Base-by-base conservation (phyloP, 2,329 filamentous ascomycete genomes). In the Verticillium alfalfae region DNA sequence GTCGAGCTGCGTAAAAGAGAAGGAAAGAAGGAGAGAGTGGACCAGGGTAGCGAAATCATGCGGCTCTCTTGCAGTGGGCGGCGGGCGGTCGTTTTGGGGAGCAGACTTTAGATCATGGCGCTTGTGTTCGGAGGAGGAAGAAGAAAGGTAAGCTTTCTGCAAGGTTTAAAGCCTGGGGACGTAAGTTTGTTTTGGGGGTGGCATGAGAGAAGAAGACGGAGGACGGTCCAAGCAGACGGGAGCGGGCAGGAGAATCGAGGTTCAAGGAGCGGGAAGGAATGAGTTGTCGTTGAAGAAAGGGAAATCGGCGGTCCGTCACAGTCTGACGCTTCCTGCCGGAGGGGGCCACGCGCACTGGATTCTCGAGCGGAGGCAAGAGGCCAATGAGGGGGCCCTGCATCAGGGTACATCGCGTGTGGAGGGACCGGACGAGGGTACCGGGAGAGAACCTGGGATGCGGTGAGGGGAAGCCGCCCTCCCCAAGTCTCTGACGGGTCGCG, bases 211-310 rank as follows among this genome's bases (percentile, higher is more conserved):
- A 26, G 6, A 18, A 52, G 45, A 52, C 45, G 45, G 18, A n/a
- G 18, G 12, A 18, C 9, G 18, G 45, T 31, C 39, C 39, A 45
- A 45, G 39, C 39, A 52, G 45, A 22, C 3, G 45, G 22, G 18
- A 45, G 39, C 16, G 16, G 45, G 18, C 18, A 18, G 45, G 22
- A 26, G 45, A 22, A n/a, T 49, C 36, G 22, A 22, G 7, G 41
- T 49, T 37, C 36, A 37, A 49, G 41, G 18, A 22, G 45, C 55
- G 39, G 56, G 54, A 41, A 62, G 60, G 31, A 36, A 57, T 59
- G 62, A 60, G 61, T 60, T 62, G 62, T 62, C 62, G 63, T 65
- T 65, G 63, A 64, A 63, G 63, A 65, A 64, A 62, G 61, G 60
- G 58, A 52, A 63, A 64, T 18, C 45, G 18, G 45, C 45, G 45